Percentiles rank a stretch among this genome's conserved stretches.
phyloP scores from a whole-genome alignment of 306 rosid genomes.

The Rosa lucieae region DNA sequence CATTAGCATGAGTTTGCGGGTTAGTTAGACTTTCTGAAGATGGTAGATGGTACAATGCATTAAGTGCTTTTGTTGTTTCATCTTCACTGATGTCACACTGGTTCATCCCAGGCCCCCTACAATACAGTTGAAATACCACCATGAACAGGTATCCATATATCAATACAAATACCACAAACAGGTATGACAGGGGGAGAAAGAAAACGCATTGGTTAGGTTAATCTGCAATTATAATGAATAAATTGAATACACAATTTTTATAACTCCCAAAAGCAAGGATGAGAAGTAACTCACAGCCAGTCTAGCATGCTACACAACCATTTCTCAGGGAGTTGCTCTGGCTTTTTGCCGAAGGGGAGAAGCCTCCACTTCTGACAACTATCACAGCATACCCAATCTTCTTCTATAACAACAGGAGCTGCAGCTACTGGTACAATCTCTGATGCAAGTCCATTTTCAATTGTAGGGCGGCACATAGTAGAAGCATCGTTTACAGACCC shows the following conservation, averaged over 20 bases:
- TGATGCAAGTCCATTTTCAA: constrained; percentile 37
- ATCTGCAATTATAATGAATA: constrained; percentile 8
- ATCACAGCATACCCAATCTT: constrained; percentile 87
- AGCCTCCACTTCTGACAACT: constrained; percentile 76
- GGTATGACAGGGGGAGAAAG: background rate
- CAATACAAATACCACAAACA: background rate
- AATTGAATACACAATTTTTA: constrained; percentile 20
- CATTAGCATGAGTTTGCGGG: constrained; percentile 39
- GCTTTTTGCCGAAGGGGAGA: constrained; percentile 63
- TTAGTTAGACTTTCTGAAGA: constrained; percentile 45
- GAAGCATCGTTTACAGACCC: constrained; percentile 35
- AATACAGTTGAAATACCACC: constrained; percentile 30
- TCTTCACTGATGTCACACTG: constrained; percentile 65
- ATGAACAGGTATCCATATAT: constrained; percentile 25
- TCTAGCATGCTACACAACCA: constrained; percentile 86
- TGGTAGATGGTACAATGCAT: constrained; percentile 54
- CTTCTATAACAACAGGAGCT: constrained; percentile 39
- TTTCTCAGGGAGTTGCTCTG: constrained; percentile 74
- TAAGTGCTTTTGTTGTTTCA: constrained; percentile 60
- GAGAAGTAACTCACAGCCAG: constrained; percentile 85
- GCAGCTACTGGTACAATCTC: constrained; percentile 32
- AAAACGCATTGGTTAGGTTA: constrained; percentile 7
- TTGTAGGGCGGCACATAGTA: constrained; percentile 23
- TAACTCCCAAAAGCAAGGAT: constrained; percentile 23
- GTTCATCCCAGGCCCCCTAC: constrained; percentile 76